A percentile compares a stretch with the other conserved stretches of the same genome.
Evolutionary conservation across 176 grass and related monocot species (phyloP).

Genomic region (Leersia perrieri): DNA sequence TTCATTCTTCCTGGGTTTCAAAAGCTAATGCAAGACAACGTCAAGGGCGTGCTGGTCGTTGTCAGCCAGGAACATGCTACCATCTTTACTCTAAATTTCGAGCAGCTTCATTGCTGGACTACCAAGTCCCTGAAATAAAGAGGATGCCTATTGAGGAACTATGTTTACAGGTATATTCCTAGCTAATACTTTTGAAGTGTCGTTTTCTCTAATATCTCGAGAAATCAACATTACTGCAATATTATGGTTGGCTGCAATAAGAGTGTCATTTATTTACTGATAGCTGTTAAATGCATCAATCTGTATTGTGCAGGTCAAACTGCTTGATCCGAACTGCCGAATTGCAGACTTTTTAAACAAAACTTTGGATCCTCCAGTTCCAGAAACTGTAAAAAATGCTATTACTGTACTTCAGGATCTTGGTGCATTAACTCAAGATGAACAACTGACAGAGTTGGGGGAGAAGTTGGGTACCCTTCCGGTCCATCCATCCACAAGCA

Average conservation of each 20-base stretch:
- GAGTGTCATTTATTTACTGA: constrained; percentile 10
- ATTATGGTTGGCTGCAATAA: neutral
- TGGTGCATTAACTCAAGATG: constrained; percentile 81
- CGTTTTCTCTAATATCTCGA: constrained; percentile 9
- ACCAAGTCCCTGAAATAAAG: constrained; percentile 92
- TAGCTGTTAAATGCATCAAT: constrained; percentile 26
- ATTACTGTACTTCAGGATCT: constrained; percentile 76
- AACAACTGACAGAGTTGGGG: constrained; percentile 78
- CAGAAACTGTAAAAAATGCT: constrained; percentile 81
- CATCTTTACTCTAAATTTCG: constrained; percentile 91
- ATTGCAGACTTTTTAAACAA: constrained; percentile 83
- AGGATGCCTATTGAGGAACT: constrained; percentile 97
- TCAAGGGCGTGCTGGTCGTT: constrained; percentile 88
- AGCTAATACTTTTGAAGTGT: constrained; percentile 21
- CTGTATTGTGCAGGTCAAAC: constrained; percentile 66
- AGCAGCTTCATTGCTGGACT: constrained; percentile 72
- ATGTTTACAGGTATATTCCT: constrained; percentile 73
- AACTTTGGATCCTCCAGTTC: constrained; percentile 78
- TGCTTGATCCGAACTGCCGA: constrained; percentile 71
- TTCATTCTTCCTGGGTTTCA: constrained; percentile 93
- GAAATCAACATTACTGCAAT: constrained; percentile 10
- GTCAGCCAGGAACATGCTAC: constrained; percentile 87
- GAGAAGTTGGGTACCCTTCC: constrained; percentile 85
- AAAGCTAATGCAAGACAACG: constrained; percentile 90
- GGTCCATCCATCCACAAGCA: constrained; percentile 89